These are phyloP conservation scores for Volvox carteri DNA, from an alignment of 163 green algal species.

Conservation along the genomic window DNA sequence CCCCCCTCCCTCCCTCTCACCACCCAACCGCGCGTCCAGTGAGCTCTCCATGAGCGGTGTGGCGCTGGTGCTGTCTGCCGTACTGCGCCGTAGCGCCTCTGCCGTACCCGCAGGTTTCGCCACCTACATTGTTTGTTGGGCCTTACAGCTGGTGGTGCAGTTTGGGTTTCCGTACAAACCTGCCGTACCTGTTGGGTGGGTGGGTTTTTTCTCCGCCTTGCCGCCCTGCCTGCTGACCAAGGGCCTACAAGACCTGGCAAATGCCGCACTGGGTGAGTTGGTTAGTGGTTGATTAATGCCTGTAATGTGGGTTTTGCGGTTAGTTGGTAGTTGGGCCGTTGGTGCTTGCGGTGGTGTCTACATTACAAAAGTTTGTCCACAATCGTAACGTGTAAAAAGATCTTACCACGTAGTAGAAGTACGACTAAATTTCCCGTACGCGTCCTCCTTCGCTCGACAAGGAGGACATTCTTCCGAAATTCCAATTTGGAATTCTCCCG, in stretches of 20 bases:
- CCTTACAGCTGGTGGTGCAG: constrained; percentile 75
- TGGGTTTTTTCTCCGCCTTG: constrained; percentile 77
- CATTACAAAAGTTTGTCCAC: no score
- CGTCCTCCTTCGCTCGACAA: no score
- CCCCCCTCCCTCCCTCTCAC: neutral
- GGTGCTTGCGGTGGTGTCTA: no score
- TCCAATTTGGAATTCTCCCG: no score
- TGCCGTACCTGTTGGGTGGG: constrained; percentile 50
- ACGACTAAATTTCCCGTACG: no score
- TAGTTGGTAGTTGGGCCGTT: no score
- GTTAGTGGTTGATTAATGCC: no score
- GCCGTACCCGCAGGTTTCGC: constrained; percentile 72
- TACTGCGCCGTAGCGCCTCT: constrained; percentile 15
- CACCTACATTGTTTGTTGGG: constrained; percentile 79
- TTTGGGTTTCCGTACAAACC: constrained; percentile 83
- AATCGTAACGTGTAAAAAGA: no score
- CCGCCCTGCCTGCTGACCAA: constrained; percentile 86
- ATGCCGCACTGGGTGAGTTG: constrained; percentile 61
- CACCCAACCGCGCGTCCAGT: no score
- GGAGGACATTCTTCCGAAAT: no score
- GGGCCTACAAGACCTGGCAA: constrained; percentile 82
- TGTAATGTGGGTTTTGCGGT: no score
- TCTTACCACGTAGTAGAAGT: no score
- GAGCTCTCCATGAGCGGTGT: constrained; percentile 13
- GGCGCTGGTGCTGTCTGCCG: constrained; percentile 21